These are phyloP conservation scores for Penicillium verrucosum DNA, from an alignment of 2,329 filamentous ascomycete genomes.

Conservation along the genomic window DNA sequence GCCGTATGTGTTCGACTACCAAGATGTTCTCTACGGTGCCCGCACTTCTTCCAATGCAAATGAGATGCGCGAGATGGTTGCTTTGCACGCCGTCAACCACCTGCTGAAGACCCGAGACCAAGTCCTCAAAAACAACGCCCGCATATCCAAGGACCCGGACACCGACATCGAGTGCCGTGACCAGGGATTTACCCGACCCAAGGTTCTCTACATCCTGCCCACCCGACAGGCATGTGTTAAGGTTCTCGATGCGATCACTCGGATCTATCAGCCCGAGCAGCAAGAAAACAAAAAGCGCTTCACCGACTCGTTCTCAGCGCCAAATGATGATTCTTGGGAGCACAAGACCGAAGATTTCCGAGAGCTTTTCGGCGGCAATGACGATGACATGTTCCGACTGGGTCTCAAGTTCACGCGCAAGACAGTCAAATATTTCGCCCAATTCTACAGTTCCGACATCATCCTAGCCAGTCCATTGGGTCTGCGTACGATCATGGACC, in stretches of 20 bases:
- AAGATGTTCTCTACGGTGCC: slow-evolving; percentile 73
- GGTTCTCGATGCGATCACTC: slow-evolving; percentile 72
- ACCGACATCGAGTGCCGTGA: slow-evolving; percentile 75
- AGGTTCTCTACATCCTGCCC: slow-evolving; percentile 84
- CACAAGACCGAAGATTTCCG: slow-evolving; percentile 82
- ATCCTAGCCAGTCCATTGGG: slow-evolving; percentile 88
- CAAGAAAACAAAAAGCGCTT: slow-evolving; percentile 95
- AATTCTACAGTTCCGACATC: slow-evolving; percentile 95
- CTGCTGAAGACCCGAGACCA: slow-evolving; percentile 88
- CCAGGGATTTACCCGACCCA: slow-evolving; percentile 92
- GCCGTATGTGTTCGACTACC: slow-evolving; percentile 74
- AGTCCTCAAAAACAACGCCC: slow-evolving; percentile 88
- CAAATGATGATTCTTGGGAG: slow-evolving; percentile 64
- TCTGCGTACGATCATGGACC: slow-evolving; percentile 83
- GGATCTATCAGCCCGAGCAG: slow-evolving; percentile 76
- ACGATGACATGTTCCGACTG: slow-evolving; percentile 94
- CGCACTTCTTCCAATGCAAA: slow-evolving; percentile 67
- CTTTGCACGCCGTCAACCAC: slow-evolving; percentile 86
- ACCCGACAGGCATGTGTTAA: slow-evolving; percentile 82
- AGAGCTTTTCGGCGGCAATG: slow-evolving; percentile 88
- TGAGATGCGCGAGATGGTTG: slow-evolving; percentile 67
- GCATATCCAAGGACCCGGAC: slow-evolving; percentile 64
- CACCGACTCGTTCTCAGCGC: slow-evolving; percentile 72
- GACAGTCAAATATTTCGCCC: slow-evolving; percentile 88
- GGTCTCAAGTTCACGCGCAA: slow-evolving; percentile 97